Evolutionary conservation across 1,284 basidiomycete genomes (phyloP).

Genomic region (Wallemia ichthyophaga): DNA sequence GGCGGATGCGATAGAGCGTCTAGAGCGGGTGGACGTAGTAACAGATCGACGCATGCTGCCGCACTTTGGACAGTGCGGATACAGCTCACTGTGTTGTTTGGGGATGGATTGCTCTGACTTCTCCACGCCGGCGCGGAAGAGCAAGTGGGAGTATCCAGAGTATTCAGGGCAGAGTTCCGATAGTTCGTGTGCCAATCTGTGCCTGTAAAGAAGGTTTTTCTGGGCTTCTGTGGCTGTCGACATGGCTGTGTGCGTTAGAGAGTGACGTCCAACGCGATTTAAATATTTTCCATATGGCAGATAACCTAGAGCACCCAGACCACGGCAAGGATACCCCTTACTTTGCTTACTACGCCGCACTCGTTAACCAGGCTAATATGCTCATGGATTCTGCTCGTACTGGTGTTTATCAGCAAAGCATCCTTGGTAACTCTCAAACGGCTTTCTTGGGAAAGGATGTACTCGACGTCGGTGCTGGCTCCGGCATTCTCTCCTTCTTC

Average conservation of each 20-base stretch:
- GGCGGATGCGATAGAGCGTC: too few relatives aligned
- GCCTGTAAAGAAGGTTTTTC: background rate
- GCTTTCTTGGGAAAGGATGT: background rate
- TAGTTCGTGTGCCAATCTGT: background rate
- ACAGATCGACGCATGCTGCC: background rate
- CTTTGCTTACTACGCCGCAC: background rate
- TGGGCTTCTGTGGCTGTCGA: background rate
- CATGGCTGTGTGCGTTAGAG: too few relatives aligned
- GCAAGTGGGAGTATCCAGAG: background rate
- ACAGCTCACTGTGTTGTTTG: background rate
- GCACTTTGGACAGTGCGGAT: background rate
- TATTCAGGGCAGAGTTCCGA: background rate
- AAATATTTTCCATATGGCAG: too few relatives aligned
- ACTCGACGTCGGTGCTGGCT: background rate
- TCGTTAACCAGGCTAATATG: background rate
- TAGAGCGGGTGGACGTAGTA: background rate
- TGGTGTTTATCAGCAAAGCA: background rate
- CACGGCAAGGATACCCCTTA: background rate
- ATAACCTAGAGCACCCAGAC: too few relatives aligned
- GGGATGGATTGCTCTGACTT: background rate
- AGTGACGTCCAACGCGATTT: too few relatives aligned
- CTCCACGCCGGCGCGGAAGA: background rate
- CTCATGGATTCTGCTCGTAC: background rate
- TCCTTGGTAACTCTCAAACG: background rate
- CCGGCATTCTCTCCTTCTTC: constrained; percentile 1